Evolutionary conservation across 257 asterid genomes (phyloP), one percentile per base, ranked within the genome.

Genomic region (Lantana camara): DNA sequence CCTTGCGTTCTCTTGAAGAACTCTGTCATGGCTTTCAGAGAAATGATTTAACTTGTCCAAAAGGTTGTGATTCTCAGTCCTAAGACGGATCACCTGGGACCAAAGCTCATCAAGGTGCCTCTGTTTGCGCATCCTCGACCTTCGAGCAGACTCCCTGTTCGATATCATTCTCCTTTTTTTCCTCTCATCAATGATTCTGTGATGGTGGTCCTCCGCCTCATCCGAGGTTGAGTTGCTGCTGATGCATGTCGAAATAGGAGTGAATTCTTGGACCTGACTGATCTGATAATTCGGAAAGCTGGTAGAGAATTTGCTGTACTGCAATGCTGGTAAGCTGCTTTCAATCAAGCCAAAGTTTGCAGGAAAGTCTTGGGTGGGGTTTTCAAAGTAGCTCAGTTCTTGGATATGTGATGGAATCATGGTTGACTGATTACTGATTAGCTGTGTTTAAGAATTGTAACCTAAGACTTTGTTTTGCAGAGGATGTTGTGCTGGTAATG

Each of bases 81-180:
- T 75, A 57, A 92, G 93, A 9, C 81, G 91, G 47, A 76, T 57
- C 12, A 89, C 96, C 75, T 89, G 97, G 1, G 91, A 74, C 87
- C 93, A 77, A 1, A 92, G 81, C 79, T 89, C 98, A 29, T 89
- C 97, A 3, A 91, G 92, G 55, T 89, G 97, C 72, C 83, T 83
- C 77, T 92, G 97, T 60, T 92, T 92, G 23, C 98, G 67, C 98
- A 92, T 92, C 79, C 98, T 83, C 1, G 98, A 92, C 67, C 98
- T 77, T 13, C 98, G 58, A 0, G 98, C 98, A 0, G 98, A 92
- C 65, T 89, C 97, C 38, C 97, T 69, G 61, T 89, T 92, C 1
- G 98, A 92, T 72, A 89, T 85, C 97, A 89, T 92, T 52, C 98
- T 74, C 69, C 98, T 71, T 23, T 82, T 82, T 69, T 83, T 89